Evolutionary conservation across 768 basidiomycete species (phyloP).

Genomic region (Mycena rosella): DNA sequence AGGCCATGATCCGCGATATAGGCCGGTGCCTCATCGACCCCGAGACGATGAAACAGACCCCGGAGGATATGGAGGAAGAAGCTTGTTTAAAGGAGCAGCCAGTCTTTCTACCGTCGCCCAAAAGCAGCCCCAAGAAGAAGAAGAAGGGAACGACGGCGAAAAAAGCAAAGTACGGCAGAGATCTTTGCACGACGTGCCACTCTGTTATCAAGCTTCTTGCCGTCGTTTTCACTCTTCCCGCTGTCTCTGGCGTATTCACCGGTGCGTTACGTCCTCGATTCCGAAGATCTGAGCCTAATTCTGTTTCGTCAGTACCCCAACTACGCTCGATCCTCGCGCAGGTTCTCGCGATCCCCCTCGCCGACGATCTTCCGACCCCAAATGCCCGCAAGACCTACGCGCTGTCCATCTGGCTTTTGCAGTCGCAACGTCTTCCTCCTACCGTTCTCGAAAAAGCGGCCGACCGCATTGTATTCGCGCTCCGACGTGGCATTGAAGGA

Average conservation of each 20-base stretch:
- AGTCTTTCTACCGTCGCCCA: constrained; percentile 72
- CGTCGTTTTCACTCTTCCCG: constrained; percentile 70
- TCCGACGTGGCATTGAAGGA: constrained; percentile 84
- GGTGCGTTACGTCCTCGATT: constrained; percentile 54
- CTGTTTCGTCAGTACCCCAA: constrained; percentile 61
- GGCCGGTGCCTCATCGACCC: constrained; percentile 76
- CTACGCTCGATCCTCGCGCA: constrained; percentile 70
- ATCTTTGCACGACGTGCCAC: constrained; percentile 81
- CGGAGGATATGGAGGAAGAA: constrained; percentile 39
- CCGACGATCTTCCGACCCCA: constrained; percentile 78
- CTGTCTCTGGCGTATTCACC: constrained; percentile 70
- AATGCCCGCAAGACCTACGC: constrained; percentile 91
- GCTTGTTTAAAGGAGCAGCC: constrained; percentile 46
- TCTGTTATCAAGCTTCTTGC: constrained; percentile 76
- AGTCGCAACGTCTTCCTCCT: constrained; percentile 75
- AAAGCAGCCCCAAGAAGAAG: constrained; percentile 75
- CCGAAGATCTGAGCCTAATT: constrained; percentile 31
- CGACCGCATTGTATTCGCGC: constrained; percentile 76
- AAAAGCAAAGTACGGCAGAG: constrained; percentile 83
- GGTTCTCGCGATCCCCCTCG: constrained; percentile 79
- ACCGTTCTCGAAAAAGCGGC: constrained; percentile 71
- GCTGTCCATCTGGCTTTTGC: constrained; percentile 80
- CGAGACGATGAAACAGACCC: constrained; percentile 38
- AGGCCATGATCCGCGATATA: constrained; percentile 77
- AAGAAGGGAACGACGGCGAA: constrained; percentile 81